Base-by-base conservation (phyloP, 1,284 basidiomycete species). In the Entoloma clypeatum region DNA sequence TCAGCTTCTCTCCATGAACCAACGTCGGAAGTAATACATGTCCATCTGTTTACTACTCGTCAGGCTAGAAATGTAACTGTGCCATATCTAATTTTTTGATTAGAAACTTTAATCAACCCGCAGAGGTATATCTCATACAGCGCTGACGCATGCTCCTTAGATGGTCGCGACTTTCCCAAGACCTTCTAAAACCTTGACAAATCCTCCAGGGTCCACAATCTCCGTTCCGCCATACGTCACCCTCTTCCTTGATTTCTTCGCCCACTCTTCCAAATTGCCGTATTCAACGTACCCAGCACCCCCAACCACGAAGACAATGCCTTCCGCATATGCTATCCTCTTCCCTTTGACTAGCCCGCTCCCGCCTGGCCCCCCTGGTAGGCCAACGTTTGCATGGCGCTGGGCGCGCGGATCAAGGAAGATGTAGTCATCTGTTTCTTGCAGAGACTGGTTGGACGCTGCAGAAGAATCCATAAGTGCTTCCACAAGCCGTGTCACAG, bases 231-330 rank as follows among this genome's bases (percentile, higher is more conserved):
- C 96, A 61, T 99, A 99, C 19, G 91, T 90, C 36, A 99, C 82
- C 55, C 78, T 78, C 66, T 90, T 91, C 11, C 86, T 86, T 7
- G 79, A 79, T 62, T 80, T 81, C 32, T 61, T 67, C 5, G 86
- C 89, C 88, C 92, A 95, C 61, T 97, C 94, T 59, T 87, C 81
- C 51, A 99, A 65, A 62, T 99, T 99, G 5, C 92, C 91, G 56
- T 95, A 97, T 65, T 99, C 96, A 39, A 99, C 92, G 58, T 99
- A 96, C 14, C 92, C 87, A 1, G 93, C 96, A 3, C 96, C 96
- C 4, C 96, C 96, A 1, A 99, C 94, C 10, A 99, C 74, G 55
- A 99, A 99, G 2, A 99, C 88, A 52, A 93, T 80, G 11, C 87
- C 85, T 51, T 99, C 94, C 11, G 74, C 69, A 62, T 93, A 96